Evolutionary conservation across 1,284 basidiomycete species (phyloP).

Genomic region (Ceratobasidium sp.): DNA sequence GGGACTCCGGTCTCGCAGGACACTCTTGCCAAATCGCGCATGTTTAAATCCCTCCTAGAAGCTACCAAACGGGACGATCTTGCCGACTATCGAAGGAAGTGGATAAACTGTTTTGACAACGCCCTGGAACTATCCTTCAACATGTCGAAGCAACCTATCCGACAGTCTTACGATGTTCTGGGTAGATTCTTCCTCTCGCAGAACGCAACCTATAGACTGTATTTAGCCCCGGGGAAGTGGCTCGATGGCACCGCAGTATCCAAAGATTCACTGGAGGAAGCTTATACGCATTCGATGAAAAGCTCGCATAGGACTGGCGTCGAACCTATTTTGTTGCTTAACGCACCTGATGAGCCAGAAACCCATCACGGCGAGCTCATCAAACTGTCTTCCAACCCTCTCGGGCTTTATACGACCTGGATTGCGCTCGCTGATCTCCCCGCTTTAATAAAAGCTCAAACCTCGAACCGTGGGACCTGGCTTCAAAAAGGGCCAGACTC

Average conservation of each 20-base stretch:
- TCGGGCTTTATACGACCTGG: not conserved
- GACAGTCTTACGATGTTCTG: no score
- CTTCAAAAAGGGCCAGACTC: no score
- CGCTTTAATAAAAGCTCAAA: not conserved
- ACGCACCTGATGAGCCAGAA: no score
- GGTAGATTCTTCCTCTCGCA: no score
- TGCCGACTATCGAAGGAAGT: not conserved
- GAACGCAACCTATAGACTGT: no score
- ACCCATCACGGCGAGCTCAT: no score
- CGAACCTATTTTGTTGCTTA: not conserved
- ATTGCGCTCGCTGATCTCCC: not conserved
- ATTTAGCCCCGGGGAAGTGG: no score
- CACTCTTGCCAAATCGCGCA: not conserved
- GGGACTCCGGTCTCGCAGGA: not conserved
- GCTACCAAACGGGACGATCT: not conserved
- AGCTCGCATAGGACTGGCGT: not conserved
- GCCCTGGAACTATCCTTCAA: no score
- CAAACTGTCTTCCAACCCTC: not conserved
- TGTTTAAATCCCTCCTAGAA: not conserved
- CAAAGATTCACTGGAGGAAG: no score
- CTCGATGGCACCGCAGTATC: no score
- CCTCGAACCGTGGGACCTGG: not conserved
- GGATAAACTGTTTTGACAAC: not conserved
- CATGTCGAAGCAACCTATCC: no score
- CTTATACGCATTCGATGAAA: not conserved